These are phyloP conservation scores for Eleusine coracana DNA, from an alignment of 176 grass and related monocot genomes.

Conservation along the genomic window DNA sequence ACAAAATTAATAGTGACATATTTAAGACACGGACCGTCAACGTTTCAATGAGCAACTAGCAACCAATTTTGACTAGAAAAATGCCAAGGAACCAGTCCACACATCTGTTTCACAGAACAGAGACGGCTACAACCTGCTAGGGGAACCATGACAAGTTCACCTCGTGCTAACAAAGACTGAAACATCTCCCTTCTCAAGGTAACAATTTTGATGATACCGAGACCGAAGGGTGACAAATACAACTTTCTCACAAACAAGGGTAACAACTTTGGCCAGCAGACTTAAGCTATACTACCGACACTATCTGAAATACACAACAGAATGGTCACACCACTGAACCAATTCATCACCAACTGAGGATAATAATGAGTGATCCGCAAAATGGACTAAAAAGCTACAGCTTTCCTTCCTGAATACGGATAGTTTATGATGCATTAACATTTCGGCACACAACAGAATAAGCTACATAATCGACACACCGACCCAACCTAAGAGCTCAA, in stretches of 20 bases:
- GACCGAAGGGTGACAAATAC: not conserved
- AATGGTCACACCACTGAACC: too few species aligned
- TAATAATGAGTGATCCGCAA: not conserved
- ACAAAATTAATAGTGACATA: slow-evolving; percentile 1
- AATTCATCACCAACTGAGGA: too few species aligned
- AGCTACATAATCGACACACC: not conserved
- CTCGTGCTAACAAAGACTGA: not conserved
- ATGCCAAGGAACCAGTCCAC: slow-evolving; percentile 19
- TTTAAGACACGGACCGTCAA: not conserved
- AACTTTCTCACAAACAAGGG: not conserved
- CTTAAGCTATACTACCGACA: not conserved
- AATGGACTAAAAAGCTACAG: not conserved
- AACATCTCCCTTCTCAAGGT: not conserved
- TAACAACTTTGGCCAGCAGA: slow-evolving; percentile 1
- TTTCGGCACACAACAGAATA: not conserved
- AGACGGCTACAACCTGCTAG: not conserved
- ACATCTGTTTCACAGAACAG: not conserved
- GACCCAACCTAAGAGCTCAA: not conserved
- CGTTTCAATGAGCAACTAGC: slow-evolving; percentile 1
- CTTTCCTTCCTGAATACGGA: not conserved
- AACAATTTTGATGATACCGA: not conserved
- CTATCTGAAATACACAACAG: not conserved
- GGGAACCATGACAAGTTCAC: slow-evolving; percentile 6
- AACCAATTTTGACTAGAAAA: slow-evolving; percentile 35
- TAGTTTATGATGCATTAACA: not conserved